Percentiles rank a stretch among this genome's conserved stretches.
Evolutionary conservation across 1,139 yeast genomes (phyloP).

Genomic region (Pichia sp.): DNA sequence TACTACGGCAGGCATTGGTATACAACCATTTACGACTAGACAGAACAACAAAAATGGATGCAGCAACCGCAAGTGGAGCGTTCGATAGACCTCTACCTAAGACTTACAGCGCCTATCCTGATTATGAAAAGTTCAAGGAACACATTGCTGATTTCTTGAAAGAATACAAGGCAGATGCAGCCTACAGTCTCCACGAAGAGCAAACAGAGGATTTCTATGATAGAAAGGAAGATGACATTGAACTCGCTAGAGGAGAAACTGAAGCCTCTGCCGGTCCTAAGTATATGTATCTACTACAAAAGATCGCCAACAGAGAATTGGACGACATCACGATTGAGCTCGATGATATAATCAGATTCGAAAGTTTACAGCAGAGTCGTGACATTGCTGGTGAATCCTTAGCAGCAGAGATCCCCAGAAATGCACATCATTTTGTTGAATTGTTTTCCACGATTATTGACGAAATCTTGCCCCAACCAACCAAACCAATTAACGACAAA

Average conservation of each 20-base stretch:
- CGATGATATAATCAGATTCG: conserved; percentile 75
- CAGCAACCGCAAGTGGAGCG: conserved; percentile 2
- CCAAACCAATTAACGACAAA: conserved; percentile 66
- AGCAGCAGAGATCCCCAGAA: conserved; percentile 58
- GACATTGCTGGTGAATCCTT: conserved; percentile 29
- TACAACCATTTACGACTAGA: too few relatives aligned
- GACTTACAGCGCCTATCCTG: conserved; percentile 28
- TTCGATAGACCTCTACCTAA: conserved; percentile 11
- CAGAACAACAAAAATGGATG: conserved; percentile 19
- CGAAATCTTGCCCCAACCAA: conserved; percentile 77
- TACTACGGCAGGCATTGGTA: background rate
- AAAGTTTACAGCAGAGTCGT: conserved; percentile 32
- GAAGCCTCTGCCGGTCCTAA: conserved; percentile 51
- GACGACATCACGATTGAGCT: conserved; percentile 69
- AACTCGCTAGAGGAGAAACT: conserved; percentile 23
- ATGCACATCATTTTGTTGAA: conserved; percentile 77
- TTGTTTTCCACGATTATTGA: conserved; percentile 73
- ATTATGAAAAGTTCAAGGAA: conserved; percentile 52
- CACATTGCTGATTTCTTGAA: conserved; percentile 55
- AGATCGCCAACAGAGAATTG: conserved; percentile 76
- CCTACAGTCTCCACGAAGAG: conserved; percentile 28
- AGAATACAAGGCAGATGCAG: conserved; percentile 46
- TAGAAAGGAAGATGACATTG: conserved; percentile 29
- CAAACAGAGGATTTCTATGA: conserved; percentile 29
- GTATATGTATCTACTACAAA: conserved; percentile 70